Base-by-base conservation (phyloP, 2,329 filamentous ascomycete genomes). In the Aspergillus pseudotamarii region DNA sequence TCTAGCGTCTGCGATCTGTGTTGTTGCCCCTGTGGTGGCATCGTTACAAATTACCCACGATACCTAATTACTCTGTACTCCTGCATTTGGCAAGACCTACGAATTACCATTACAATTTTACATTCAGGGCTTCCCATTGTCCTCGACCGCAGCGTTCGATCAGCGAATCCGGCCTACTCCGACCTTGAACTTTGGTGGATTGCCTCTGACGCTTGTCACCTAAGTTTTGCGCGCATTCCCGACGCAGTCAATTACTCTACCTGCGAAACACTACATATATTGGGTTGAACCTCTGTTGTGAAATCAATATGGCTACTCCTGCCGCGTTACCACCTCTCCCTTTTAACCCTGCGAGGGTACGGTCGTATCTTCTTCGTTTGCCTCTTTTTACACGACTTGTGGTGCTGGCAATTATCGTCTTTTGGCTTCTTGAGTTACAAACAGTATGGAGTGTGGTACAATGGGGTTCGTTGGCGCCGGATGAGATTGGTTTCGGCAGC, bases 361-460 rank as follows among this genome's bases (percentile, higher is more conserved):
- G 92, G 68, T 92, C 91, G 10, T 97, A 96, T 76, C 73, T 96
- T 68, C 83, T 92, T 64, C 89, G 93, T 56, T 84, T 98, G n/a
- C 94, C 95, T 41, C 83, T 98, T 1, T 93, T 95, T 75, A 97
- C 95, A 30, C 88, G 94, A 57, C 78, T 85, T 21, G 85, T 93
- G 16, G 76, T 93, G 23, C 72, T 88, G 4, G 79, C 89, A 51
- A 91, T 96, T 62, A 73, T 91, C 36, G 80, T 83, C 14, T 85
- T 92, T 66, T 96, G 90, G 88, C 71, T 92, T 41, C 82, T 89
- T 8, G 85, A 89, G 51, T 76, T 94, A 45, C 89, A 91, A 71
- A 84, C 87, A 19, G 81, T 89, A 10, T 94, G 90, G 88, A 86
- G 91, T 75, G 76, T 97, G 59, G 82, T 85, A 72, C 82, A 89